Percentiles rank a stretch among this genome's conserved stretches.
phyloP scores from a whole-genome alignment of 2,329 filamentous ascomycete genomes.

The Cucurbitaria berberidis region DNA sequence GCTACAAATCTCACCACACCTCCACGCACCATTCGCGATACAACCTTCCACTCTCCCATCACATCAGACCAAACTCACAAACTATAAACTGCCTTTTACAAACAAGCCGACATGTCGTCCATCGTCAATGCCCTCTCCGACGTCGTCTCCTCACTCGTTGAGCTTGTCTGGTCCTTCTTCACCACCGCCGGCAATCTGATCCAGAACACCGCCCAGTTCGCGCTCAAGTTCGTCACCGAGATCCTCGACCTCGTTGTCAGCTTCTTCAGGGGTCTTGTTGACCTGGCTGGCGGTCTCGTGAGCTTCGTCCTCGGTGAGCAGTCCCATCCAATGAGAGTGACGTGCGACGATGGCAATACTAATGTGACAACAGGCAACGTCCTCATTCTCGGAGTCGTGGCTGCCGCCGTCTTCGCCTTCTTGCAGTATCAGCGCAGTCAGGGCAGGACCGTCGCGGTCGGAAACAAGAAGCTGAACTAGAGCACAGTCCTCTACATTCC shows the following conservation, averaged over 20 bases:
- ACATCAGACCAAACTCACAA: background rate
- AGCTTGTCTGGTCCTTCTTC: constrained; percentile 46
- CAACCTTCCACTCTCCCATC: background rate
- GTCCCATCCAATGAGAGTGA: background rate
- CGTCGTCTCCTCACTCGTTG: constrained; percentile 40
- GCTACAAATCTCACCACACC: background rate
- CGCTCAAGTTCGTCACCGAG: constrained; percentile 32
- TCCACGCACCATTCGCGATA: background rate
- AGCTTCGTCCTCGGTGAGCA: constrained; percentile 41
- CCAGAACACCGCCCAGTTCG: constrained; percentile 38
- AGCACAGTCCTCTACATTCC: background rate
- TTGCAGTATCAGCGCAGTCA: constrained; percentile 46
- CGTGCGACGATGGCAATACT: constrained; percentile 3
- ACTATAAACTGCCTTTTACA: background rate
- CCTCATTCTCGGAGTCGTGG: constrained; percentile 43
- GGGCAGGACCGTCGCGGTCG: constrained; percentile 43
- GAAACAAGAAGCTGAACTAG: constrained; percentile 48
- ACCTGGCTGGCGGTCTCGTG: constrained; percentile 43
- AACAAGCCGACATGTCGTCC: constrained; percentile 36
- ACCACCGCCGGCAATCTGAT: constrained; percentile 41
- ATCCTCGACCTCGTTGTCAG: constrained; percentile 39
- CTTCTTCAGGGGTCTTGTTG: constrained; percentile 42
- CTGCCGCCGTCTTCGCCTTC: constrained; percentile 41
- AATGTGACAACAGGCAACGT: constrained; percentile 37
- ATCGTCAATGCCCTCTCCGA: constrained; percentile 42